phyloP scores from a whole-genome alignment of 345 rosid genomes.

The Gossypium thurberi region DNA sequence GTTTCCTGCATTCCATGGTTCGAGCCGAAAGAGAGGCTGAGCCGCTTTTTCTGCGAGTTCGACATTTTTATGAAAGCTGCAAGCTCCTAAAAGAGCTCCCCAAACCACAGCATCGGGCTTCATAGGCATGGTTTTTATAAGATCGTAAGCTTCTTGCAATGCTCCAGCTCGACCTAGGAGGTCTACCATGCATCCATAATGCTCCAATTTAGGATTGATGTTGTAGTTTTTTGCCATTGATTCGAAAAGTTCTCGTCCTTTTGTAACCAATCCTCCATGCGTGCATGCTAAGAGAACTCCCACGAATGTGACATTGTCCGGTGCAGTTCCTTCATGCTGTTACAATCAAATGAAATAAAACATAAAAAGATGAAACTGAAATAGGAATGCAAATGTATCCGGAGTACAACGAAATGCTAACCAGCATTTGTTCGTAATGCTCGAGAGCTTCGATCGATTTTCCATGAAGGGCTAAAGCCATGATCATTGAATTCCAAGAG shows the following conservation, averaged over 20 bases:
- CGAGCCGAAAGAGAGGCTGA: constrained; percentile 49
- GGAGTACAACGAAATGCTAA: constrained; percentile 15
- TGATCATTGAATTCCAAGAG: constrained; percentile 88
- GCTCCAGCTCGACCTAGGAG: constrained; percentile 78
- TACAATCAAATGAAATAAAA: not conserved
- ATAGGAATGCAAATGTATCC: not conserved
- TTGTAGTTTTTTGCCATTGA: constrained; percentile 41
- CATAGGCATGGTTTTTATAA: constrained; percentile 61
- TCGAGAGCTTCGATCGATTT: constrained; percentile 47
- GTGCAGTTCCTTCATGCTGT: constrained; percentile 45
- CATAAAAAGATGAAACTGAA: not conserved
- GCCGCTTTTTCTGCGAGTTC: constrained; percentile 70
- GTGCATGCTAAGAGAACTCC: constrained; percentile 78
- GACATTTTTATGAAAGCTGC: constrained; percentile 58
- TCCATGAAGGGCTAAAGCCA: constrained; percentile 70
- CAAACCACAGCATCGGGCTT: constrained; percentile 72
- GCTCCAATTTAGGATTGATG: constrained; percentile 61
- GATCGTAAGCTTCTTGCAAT: constrained; percentile 55
- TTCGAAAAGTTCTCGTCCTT: constrained; percentile 44
- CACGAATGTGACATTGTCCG: constrained; percentile 73
- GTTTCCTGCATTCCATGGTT: constrained; percentile 79
- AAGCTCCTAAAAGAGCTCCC: constrained; percentile 82
- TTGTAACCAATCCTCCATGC: constrained; percentile 60
- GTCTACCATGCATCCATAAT: constrained; percentile 83
- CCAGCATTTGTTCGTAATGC: constrained; percentile 61